These are phyloP conservation scores for Alliaria petiolata DNA, from an alignment of 345 rosid genomes.

Conservation along the genomic window DNA sequence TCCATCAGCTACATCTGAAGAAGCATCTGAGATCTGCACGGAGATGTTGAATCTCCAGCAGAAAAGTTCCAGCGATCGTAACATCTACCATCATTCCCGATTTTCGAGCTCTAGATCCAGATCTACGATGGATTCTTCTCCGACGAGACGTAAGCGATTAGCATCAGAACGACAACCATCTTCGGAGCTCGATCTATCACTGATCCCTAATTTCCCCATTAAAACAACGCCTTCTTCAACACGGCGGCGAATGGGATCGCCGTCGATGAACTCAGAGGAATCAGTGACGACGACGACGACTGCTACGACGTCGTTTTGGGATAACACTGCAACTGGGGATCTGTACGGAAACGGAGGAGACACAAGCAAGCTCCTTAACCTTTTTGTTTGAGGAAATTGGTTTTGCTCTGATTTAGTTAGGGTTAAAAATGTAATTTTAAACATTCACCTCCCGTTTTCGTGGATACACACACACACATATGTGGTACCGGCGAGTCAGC, in stretches of 20 bases:
- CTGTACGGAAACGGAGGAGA: slow-evolving; percentile 36
- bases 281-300: slow-evolving; percentile 47
- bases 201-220: slow-evolving; percentile 36
- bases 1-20: slow-evolving; percentile 48
- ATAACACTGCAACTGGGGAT: slow-evolving; percentile 39
- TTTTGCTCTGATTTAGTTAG: not conserved
- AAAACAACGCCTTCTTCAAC: not conserved
- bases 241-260: slow-evolving; percentile 42
- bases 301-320: slow-evolving; percentile 57
- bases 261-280: slow-evolving; percentile 89
- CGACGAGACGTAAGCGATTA: slow-evolving; percentile 47
- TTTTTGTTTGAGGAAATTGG: slow-evolving; percentile 42
- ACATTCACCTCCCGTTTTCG: slow-evolving; percentile 8
- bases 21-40: slow-evolving; percentile 61
- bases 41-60: slow-evolving; percentile 43
- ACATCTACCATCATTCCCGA: slow-evolving; percentile 39
- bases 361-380: slow-evolving; percentile 42
- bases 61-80: slow-evolving; percentile 30
- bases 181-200: slow-evolving; percentile 67
- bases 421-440: slow-evolving; percentile 26
- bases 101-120: slow-evolving; percentile 71
- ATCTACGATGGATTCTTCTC: slow-evolving; percentile 41
- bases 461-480: no score
- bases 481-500: slow-evolving; percentile 17
- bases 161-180: slow-evolving; percentile 33